Evolutionary conservation across 2,329 filamentous ascomycete species (phyloP), one percentile per base, ranked within the genome.

Genomic region (Colletotrichum horii): DNA sequence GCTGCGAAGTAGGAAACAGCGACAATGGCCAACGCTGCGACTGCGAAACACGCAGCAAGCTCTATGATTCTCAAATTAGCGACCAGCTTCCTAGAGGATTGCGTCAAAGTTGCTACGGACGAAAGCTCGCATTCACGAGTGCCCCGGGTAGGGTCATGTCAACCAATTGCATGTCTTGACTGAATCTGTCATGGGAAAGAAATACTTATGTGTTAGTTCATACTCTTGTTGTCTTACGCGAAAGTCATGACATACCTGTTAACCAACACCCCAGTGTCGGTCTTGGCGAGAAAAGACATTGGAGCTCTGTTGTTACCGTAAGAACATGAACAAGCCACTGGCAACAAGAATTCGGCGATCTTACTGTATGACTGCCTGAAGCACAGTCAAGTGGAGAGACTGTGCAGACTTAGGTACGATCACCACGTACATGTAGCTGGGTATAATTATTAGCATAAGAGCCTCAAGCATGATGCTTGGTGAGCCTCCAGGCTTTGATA

Each of bases 81-180:
- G 19, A 55, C 8, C n/a, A 24, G 52, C 43, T 52, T 52, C 16
- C 43, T n/a, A 52, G 5, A 52, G 43, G 43, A 52, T n/a, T 52
- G 19, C 43, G 43, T 52, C 15, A 6, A 55, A 15, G 9, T 55
- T 55, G n/a, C 52, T 55, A 24, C 19, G 19, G 52, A 24, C 52
- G 52, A 55, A 55, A 55, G 52, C 19, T 55, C 11, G 52, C 52
- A 11, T 55, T 55, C 52, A 55, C n/a, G 15, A 82, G 22, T 2
- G 82, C 71, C 1, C 80, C 77, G 9, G 75, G 68, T 1, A 84
- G 84, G 1, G 85, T 75, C 67, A 80, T 83, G 56, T 86, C 85
- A 12, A 86, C 81, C 6, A 86, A 81, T 43, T 82, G 81, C 0
- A 86, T 76, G 69, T 87, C 85, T 66, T 86, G 84, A 36, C 83